phyloP scores from a whole-genome alignment of 2,329 filamentous ascomycete genomes.

The Trichoderma lentiforme region DNA sequence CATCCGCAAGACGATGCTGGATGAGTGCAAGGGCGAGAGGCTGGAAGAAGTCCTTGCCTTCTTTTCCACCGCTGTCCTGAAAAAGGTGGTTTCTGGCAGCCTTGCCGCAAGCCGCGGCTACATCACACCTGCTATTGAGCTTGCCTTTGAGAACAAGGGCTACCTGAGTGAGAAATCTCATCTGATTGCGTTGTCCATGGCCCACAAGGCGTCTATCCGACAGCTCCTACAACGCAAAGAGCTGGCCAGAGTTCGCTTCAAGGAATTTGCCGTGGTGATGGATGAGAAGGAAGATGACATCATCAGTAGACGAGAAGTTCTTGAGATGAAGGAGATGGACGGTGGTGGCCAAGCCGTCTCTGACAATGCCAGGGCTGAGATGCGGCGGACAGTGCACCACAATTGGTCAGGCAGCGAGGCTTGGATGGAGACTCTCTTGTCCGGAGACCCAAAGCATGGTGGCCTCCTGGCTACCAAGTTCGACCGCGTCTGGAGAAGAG shows the following conservation, averaged over 20 bases:
- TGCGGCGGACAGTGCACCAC: slow-evolving; percentile 61
- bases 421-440: slow-evolving; percentile 69
- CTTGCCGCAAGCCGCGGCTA: slow-evolving; percentile 37
- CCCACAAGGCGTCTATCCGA: slow-evolving; percentile 66
- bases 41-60: slow-evolving; percentile 80
- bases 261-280: slow-evolving; percentile 63
- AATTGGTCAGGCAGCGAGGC: slow-evolving; percentile 77
- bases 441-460: slow-evolving; percentile 58
- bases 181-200: slow-evolving; percentile 66
- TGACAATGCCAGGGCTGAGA: slow-evolving; percentile 42
- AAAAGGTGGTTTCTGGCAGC: slow-evolving; percentile 56
- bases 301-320: slow-evolving; percentile 48
- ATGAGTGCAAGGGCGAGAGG: slow-evolving; percentile 90
- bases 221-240: slow-evolving; percentile 58
- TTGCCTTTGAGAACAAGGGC: slow-evolving; percentile 59
- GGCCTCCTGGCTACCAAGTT: slow-evolving; percentile 68
- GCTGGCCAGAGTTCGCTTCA: slow-evolving; percentile 55
- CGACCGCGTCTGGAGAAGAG: slow-evolving; percentile 66
- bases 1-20: slow-evolving; percentile 89
- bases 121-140: slow-evolving; percentile 48
- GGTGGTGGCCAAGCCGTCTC: slow-evolving; percentile 34
- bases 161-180: slow-evolving; percentile 52
- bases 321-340: slow-evolving; percentile 32
- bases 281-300: slow-evolving; percentile 60
- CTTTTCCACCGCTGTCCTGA: slow-evolving; percentile 81